Percentiles rank a stretch among this genome's conserved stretches.
phyloP scores from a whole-genome alignment of 2,329 filamentous ascomycete species.

The Colletotrichum scovillei region DNA sequence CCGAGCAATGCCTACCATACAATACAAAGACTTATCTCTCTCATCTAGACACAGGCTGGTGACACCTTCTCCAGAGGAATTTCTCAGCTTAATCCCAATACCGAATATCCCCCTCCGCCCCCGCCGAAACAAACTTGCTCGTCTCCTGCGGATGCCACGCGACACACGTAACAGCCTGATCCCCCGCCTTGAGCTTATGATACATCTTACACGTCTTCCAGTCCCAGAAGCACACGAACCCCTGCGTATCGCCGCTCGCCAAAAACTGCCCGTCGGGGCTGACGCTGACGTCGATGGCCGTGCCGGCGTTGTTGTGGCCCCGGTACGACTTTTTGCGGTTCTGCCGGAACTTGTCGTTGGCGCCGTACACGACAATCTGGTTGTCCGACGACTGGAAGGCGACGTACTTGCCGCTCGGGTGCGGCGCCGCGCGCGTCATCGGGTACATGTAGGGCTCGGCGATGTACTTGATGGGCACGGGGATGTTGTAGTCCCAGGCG shows the following conservation, averaged over 20 bases:
- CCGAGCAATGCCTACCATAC: conserved; percentile 32
- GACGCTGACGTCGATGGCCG: conserved; percentile 89
- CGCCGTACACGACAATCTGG: conserved; percentile 95
- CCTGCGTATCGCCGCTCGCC: conserved; percentile 85
- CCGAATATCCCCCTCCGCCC: conserved; percentile 87
- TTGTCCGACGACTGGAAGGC: conserved; percentile 93
- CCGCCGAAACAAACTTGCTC: conserved; percentile 91
- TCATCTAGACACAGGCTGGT: background rate
- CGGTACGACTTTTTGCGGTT: conserved; percentile 97
- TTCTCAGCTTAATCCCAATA: conserved; percentile 82
- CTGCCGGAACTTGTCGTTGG: conserved; percentile 94
- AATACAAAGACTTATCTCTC: conserved; percentile 6
- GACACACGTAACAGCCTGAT: conserved; percentile 84
- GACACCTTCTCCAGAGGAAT: background rate
- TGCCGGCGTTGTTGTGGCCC: conserved; percentile 95
- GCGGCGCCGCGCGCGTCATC: conserved; percentile 85
- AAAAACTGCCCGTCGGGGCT: conserved; percentile 94
- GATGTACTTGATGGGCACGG: conserved; percentile 98
- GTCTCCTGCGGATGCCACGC: conserved; percentile 99
- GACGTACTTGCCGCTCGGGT: conserved; percentile 93
- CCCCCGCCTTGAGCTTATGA: conserved; percentile 91
- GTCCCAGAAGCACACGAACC: conserved; percentile 96
- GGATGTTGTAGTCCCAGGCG: conserved; percentile 98
- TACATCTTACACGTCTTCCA: conserved; percentile 99
- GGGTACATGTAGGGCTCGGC: conserved; percentile 98